Base-by-base conservation (phyloP, 2,329 filamentous ascomycete species). In the Botryosphaeria dothidea region DNA sequence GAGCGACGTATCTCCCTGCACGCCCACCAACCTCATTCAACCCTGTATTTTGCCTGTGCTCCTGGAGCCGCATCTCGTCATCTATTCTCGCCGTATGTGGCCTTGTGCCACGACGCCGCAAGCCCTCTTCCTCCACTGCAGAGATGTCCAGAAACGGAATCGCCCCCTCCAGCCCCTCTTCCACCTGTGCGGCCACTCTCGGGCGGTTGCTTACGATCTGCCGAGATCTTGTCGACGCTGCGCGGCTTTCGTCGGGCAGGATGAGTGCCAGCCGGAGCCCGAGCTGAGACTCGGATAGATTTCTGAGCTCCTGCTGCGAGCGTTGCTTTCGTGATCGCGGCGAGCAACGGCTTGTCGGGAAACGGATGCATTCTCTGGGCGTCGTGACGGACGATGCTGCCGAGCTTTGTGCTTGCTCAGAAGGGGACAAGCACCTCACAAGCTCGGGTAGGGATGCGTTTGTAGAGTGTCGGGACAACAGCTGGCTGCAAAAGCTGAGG, bases 231-330 rank as follows among this genome's bases (percentile, higher is more conserved):
- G 31, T 2, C 5, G 29, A 46, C 2, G 27, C 11, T 21, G 41
- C 27, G 15, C 11, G 4, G 11, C 4, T 5, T 15, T 25, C 25
- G 23, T 60, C 56, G 56, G 56, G 41, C 27, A 60, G 56, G n/a
- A 60, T 3, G 41, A 60, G 25, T 5, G 56, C 56, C 8, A 60
- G 56, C 11, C 23, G 56, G 4, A 60, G 56, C 38, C 56, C 56
- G 21, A 60, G 56, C 36, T 48, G 56, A n/a, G 56, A 60, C n/a
- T 60, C 25, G n/a, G 17, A 41, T n/a, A 60, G 56, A 13, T 17
- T n/a, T 17, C 27, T 29, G 9, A 60, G 25, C 27, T 60, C 56
- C 3, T 9, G 29, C 3, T n/a, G n/a, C 15, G n/a, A 46, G 3
- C 13, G 56, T 23, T 46, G 56, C 1, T 11, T 21, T 11, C 27